Evolutionary conservation across 345 rosid species (phyloP), one percentile per base, ranked within the genome.

Genomic region (Xanthoceras sorbifolium): DNA sequence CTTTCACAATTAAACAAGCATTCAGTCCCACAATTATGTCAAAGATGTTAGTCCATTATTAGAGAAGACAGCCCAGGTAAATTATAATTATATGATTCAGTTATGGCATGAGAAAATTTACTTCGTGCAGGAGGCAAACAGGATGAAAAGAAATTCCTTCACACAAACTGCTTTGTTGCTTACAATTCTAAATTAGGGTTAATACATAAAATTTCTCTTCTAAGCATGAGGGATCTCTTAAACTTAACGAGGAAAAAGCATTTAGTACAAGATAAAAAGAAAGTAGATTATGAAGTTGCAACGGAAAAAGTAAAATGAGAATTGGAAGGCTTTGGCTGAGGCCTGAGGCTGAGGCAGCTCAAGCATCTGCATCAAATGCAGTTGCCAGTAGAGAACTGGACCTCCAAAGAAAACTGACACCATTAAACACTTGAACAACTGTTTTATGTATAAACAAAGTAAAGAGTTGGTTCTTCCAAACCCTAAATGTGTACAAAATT

Each of bases 271-370:
- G 62, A 57, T n/a, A 23, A 22, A 57, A 20, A 96, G 79, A 88
- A 90, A 83, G 82, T 82, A 17, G 87, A 93, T 32, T 86, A 84
- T 46, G 97, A 89, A 8, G 97, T 97, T 75, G 93, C 97, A 18
- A 83, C 66, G 74, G n/a, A 88, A 87, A 79, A 96, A 91, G 83
- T 78, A 93, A 76, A 87, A 81, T 0, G 94, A 90, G 69, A 86
- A 91, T 18, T 87, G 82, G 50, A 86, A 81, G 78, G 86, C 89
- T 59, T 76, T 93, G 86, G 87, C 90, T 12, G 85, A 88, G 29
- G 91, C 90, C n/a, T 6, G 9, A 22, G 60, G 23, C 8, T 1
- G 90, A 91, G 83, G 91, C 89, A 76, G 82, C 87, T 81, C 94
- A 93, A 46, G 88, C 88, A 31, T 92, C 97, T 44, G 92, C 94